A percentile compares a stretch with the other conserved stretches of the same genome.
phyloP scores from a whole-genome alignment of 345 rosid genomes.

The Gossypium stocksii region DNA sequence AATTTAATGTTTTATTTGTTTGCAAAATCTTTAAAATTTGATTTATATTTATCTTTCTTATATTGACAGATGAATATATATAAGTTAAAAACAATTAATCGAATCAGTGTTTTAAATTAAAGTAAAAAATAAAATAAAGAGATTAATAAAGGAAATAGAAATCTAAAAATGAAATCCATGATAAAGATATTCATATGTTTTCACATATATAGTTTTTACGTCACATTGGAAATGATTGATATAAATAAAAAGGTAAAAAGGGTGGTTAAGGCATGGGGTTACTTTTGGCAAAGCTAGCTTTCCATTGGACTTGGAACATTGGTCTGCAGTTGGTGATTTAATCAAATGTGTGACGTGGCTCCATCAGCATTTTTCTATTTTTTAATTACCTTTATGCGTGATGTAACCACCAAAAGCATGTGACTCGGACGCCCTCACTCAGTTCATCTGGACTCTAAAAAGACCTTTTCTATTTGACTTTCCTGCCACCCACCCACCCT shows the following conservation, averaged over 20 bases:
- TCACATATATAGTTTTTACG: too few relatives aligned
- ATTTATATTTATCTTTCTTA: too few relatives aligned
- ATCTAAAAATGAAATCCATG: too few relatives aligned
- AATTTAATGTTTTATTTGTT: too few relatives aligned
- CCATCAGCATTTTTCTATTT: neutral
- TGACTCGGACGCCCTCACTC: neutral
- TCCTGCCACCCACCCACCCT: neutral
- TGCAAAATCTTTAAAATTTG: too few relatives aligned
- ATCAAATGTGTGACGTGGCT: conserved; percentile 11
- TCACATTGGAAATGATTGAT: neutral
- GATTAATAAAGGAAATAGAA: too few relatives aligned
- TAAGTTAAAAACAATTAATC: too few relatives aligned
- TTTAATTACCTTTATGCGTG: neutral
- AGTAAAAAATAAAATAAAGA: too few relatives aligned
- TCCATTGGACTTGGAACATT: neutral
- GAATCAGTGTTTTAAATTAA: too few relatives aligned
- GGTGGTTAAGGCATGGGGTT: neutral
- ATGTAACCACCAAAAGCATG: neutral
- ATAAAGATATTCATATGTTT: too few relatives aligned
- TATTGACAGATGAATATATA: too few relatives aligned
- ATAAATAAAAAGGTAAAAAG: neutral
- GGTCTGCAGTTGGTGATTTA: conserved; percentile 15
- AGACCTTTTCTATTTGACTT: neutral
- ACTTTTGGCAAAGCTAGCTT: neutral
- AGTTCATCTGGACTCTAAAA: neutral